Evolutionary conservation across 108 stramenopile species (phyloP).

Genomic region (Hondaea fermentalgiana): DNA sequence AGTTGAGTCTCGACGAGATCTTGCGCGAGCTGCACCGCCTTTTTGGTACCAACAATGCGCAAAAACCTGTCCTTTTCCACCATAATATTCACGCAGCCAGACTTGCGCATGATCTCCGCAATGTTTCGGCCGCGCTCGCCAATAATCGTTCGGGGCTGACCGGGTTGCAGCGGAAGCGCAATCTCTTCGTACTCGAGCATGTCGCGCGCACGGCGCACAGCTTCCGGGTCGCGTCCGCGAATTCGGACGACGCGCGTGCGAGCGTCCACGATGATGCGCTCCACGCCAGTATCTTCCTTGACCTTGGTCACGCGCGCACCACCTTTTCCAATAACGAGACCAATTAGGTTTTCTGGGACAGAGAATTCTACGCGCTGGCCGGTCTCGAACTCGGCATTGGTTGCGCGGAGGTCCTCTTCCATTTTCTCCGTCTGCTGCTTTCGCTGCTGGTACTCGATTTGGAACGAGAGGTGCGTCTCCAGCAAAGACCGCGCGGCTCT

Average conservation of each 20-base stretch:
- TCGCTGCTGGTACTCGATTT: background rate
- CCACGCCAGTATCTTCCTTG: conserved; percentile 12
- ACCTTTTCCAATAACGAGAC: background rate
- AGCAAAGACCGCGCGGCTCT: background rate
- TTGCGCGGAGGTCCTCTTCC: background rate
- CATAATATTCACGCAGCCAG: background rate
- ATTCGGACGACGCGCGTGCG: background rate
- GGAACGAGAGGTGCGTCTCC: background rate
- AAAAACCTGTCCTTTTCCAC: background rate
- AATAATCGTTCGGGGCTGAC: background rate
- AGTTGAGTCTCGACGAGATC: background rate
- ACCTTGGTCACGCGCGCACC: background rate
- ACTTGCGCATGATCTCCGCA: background rate
- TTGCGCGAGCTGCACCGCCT: background rate
- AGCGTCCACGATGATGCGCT: background rate
- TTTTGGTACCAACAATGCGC: background rate
- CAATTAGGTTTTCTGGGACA: background rate
- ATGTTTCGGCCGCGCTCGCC: background rate
- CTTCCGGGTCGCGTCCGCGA: background rate
- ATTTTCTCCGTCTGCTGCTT: conserved; percentile 16
- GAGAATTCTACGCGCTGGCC: background rate
- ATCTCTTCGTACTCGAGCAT: conserved; percentile 8
- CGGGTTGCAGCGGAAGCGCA: background rate
- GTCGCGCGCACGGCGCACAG: background rate
- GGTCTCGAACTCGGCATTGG: background rate